These are phyloP conservation scores for Erucastrum elatum DNA, from an alignment of 345 rosid genomes.

Conservation along the genomic window DNA sequence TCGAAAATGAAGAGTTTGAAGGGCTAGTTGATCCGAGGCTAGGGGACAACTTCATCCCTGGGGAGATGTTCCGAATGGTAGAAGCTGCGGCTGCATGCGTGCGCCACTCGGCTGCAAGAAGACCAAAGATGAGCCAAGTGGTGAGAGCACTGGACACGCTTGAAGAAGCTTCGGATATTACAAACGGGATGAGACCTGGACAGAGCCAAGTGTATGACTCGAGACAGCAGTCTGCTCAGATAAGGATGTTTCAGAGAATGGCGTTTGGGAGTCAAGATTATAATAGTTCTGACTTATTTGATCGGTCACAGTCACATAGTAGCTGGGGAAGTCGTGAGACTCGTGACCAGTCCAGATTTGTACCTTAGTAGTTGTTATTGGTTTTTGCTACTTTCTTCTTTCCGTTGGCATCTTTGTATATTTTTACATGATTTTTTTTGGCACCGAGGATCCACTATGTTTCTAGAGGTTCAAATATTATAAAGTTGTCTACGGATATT, in stretches of 20 bases:
- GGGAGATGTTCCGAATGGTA: conserved; percentile 88
- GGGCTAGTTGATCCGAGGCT: conserved; percentile 71
- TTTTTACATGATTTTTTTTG: too few relatives aligned
- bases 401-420: too few relatives aligned
- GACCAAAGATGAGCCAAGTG: conserved; percentile 98
- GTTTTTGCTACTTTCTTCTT: too few relatives aligned
- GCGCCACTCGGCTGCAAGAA: conserved; percentile 81
- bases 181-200: conserved; percentile 92
- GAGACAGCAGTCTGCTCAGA: conserved; percentile 86
- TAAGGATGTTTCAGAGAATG: conserved; percentile 89
- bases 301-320: conserved; percentile 61
- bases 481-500: too few relatives aligned
- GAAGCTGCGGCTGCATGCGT: conserved; percentile 99
- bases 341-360: conserved; percentile 47
- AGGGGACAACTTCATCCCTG: conserved; percentile 54
- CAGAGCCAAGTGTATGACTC: conserved; percentile 78
- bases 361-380: conserved; percentile 35
- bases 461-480: too few relatives aligned
- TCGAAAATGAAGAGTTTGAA: conserved; percentile 69
- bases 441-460: too few relatives aligned
- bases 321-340: conserved; percentile 71
- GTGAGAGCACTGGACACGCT: conserved; percentile 84
- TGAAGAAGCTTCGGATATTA: conserved; percentile 67
- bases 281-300: conserved; percentile 68
- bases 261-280: conserved; percentile 94